phyloP scores from a whole-genome alignment of 208 protist genomes.

The Leishmania turanica region DNA sequence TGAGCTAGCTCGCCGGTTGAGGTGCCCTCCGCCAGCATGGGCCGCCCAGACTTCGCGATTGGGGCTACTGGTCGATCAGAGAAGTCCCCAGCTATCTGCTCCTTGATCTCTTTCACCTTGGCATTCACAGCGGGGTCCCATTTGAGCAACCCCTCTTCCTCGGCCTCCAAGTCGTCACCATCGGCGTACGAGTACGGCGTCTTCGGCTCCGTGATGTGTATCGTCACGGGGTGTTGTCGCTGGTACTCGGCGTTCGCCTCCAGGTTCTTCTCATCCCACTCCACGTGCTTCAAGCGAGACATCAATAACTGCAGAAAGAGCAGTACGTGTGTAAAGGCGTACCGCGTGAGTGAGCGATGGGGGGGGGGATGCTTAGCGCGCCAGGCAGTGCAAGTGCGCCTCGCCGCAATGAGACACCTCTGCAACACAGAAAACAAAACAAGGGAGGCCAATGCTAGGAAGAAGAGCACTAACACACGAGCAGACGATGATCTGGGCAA shows the following conservation, averaged over 20 bases:
- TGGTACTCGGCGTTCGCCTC: conserved; percentile 84
- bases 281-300: conserved; percentile 44
- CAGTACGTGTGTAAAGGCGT: not conserved
- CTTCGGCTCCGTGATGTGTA: conserved; percentile 89
- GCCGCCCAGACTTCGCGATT: conserved; percentile 52
- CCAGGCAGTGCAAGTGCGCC: not conserved
- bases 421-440: too few relatives aligned
- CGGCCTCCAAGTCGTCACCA: conserved; percentile 32
- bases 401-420: not conserved
- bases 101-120: conserved; percentile 61
- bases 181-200: conserved; percentile 74
- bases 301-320: conserved; percentile 6
- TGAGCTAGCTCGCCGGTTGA: conserved; percentile 53
- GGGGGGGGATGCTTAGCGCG: not conserved
- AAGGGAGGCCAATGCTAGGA: not conserved
- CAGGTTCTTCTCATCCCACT: conserved; percentile 88
- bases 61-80: conserved; percentile 44
- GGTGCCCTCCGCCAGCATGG: conserved; percentile 63
- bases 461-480: not conserved
- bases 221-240: conserved; percentile 78
- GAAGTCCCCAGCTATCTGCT: conserved; percentile 42
- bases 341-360: not conserved
- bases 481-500: not conserved
- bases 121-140: conserved; percentile 82
- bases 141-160: conserved; percentile 28